Conservation (phyloP, 1,284 basidiomycete genomes). For the Pyrrhoderma noxium region DNA sequence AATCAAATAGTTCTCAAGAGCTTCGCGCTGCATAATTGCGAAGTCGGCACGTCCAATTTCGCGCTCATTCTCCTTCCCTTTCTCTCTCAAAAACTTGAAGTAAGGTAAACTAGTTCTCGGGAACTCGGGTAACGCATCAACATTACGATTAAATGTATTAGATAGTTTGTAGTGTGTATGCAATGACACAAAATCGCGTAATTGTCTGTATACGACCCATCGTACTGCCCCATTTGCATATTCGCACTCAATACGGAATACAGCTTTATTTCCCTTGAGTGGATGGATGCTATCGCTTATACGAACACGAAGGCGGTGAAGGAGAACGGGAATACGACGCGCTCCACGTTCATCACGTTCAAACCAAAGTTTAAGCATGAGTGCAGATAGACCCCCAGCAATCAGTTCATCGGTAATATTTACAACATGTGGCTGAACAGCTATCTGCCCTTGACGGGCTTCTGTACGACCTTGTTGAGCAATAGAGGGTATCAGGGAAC, state of each 20-base stretch:
- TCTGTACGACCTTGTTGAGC: slow-evolving; percentile 28
- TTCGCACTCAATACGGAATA: slow-evolving; percentile 93
- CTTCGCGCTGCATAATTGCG: slow-evolving; percentile 71
- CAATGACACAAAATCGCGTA: slow-evolving; percentile 87
- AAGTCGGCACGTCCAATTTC: slow-evolving; percentile 65
- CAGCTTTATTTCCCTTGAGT: slow-evolving; percentile 67
- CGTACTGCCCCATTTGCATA: slow-evolving; percentile 92
- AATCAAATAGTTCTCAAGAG: slow-evolving; percentile 85
- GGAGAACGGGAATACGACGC: slow-evolving; percentile 78
- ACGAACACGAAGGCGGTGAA: slow-evolving; percentile 80
- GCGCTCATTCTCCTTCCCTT: slow-evolving; percentile 41
- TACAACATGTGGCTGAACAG: slow-evolving; percentile 46
- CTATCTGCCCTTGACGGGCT: slow-evolving; percentile 33
- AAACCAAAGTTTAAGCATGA: slow-evolving; percentile 85
- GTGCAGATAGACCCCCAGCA: slow-evolving; percentile 70
- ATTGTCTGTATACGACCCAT: slow-evolving; percentile 95
- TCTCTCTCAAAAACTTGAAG: slow-evolving; percentile 72
- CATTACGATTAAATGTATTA: slow-evolving; percentile 65
- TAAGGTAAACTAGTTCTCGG: slow-evolving; percentile 88
- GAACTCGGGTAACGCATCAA: slow-evolving; percentile 86
- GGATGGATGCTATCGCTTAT: slow-evolving; percentile 85
- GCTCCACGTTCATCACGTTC: slow-evolving; percentile 86
- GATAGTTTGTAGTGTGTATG: slow-evolving; percentile 90
- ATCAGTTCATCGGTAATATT: slow-evolving; percentile 85
- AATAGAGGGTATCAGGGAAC: slow-evolving; percentile 57